These are phyloP conservation scores for Zygnema circumcarinatum DNA, from an alignment of 139 green algal species.

Conservation along the genomic window DNA sequence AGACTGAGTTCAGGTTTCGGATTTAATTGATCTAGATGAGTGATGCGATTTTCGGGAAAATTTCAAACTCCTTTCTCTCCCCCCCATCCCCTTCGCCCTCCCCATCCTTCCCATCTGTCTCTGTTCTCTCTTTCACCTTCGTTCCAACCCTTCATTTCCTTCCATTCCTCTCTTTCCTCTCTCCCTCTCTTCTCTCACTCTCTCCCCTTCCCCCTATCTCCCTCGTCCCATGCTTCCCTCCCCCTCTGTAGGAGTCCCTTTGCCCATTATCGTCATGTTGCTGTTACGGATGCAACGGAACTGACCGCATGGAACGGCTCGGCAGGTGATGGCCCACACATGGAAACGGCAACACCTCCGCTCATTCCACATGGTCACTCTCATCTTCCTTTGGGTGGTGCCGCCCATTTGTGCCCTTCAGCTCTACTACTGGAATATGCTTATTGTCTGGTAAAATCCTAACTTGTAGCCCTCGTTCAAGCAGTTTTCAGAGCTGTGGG, in stretches of 20 bases:
- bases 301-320: too few relatives aligned
- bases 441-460: background rate
- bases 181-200: background rate
- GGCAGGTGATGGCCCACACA: background rate
- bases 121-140: background rate
- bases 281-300: too few relatives aligned
- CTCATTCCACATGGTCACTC: constrained; percentile 13
- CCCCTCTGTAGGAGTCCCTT: too few relatives aligned
- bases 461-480: background rate
- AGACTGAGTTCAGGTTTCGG: too few relatives aligned
- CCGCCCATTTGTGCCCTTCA: background rate
- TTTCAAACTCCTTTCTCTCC: background rate
- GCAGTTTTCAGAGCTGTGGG: too few relatives aligned
- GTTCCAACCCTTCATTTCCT: background rate
- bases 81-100: constrained; percentile 6
- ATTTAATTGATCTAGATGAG: too few relatives aligned
- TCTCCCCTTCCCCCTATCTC: background rate
- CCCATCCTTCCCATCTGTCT: background rate
- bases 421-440: constrained; percentile 13
- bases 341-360: background rate
- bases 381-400: constrained; percentile 12
- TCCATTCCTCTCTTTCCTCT: background rate
- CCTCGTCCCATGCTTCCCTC: background rate
- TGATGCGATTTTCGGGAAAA: too few relatives aligned
- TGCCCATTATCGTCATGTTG: too few relatives aligned